Conservation (phyloP, 306 rosid species). For the Rubus idaeus region DNA sequence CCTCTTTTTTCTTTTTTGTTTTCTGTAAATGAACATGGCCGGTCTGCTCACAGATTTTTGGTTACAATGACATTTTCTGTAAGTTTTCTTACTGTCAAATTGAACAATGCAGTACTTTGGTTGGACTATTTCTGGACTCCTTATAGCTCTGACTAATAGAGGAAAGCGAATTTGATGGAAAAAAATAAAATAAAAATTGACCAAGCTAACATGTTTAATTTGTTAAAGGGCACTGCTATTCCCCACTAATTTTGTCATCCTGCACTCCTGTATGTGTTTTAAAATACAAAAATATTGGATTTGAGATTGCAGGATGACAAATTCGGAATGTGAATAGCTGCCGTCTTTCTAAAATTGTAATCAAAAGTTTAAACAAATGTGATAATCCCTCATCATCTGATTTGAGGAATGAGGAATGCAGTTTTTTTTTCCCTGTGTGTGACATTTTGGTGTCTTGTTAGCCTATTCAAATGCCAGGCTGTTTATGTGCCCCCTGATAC, state of each 20-base stretch:
- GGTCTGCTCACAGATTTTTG: neutral
- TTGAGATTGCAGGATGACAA: neutral
- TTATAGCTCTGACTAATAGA: neutral
- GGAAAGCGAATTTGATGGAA: neutral
- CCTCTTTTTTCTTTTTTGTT: slow-evolving; percentile 7
- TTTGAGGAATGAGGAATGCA: neutral
- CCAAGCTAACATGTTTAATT: neutral
- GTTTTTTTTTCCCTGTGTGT: neutral
- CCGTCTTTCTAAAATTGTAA: neutral
- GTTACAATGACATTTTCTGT: too few species aligned
- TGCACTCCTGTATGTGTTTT: neutral
- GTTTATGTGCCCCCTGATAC: neutral
- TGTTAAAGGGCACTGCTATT: neutral
- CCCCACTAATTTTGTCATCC: neutral
- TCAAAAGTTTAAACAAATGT: neutral
- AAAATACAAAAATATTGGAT: neutral
- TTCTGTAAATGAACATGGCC: neutral
- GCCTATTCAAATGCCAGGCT: too few species aligned
- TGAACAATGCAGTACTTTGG: neutral
- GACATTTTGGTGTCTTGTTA: neutral
- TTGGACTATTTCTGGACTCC: neutral
- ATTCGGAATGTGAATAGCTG: neutral
- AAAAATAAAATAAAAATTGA: neutral
- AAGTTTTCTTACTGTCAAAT: neutral
- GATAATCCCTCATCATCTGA: neutral